Base-by-base conservation (phyloP, 2,329 filamentous ascomycete genomes). In the Venturia oleaginea region DNA sequence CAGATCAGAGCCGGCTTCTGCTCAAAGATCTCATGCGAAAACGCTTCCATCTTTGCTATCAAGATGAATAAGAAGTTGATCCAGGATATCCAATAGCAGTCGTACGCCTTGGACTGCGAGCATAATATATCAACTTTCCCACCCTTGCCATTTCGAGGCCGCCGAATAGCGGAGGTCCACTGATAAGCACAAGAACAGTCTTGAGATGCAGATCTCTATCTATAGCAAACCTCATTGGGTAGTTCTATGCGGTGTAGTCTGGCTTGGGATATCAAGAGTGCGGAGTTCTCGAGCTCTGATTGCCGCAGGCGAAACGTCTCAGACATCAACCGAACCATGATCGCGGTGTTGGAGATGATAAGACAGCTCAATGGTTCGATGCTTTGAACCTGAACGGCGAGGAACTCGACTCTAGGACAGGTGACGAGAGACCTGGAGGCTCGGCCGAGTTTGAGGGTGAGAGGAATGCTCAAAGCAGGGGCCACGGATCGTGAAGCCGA, bases 111-210 rank as follows among this genome's bases (percentile, higher is more conserved):
- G 48, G 19, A 55, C 17, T 55, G 24, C n/a, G 48, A 55, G 27
- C 24, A 17, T 55, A 11, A 57, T 57, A 34, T 57, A 32, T 6
- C 19, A 11, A 10, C 4, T 32, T 54, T 24, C 13, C 48, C 48
- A 54, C 48, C 48, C 48, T 54, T 54, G 51, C 51, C 19, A n/a
- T 57, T 51, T 57, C 51, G 30, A 57, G 51, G 51, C 51, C 51
- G 51, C 51, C 51, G 51, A 57, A 57, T 8, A 57, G 51, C 51
- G 51, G 51, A 57, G 51, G 27, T 57, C 51, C 51, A 57, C 51
- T 32, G 51, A 57, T 57, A 57, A 57, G 51, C 51, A 19, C 11
- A 32, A 19, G 4, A 32, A 5, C 2, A 19, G 48, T 19, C 24
- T 19, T 34, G 8, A 7, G 17, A 32, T 55, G 48, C 48, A 55